A percentile compares a stretch with the other conserved stretches of the same genome.
phyloP scores from a whole-genome alignment of 1,139 yeast genomes.

The Saccharomyces hybrid region DNA sequence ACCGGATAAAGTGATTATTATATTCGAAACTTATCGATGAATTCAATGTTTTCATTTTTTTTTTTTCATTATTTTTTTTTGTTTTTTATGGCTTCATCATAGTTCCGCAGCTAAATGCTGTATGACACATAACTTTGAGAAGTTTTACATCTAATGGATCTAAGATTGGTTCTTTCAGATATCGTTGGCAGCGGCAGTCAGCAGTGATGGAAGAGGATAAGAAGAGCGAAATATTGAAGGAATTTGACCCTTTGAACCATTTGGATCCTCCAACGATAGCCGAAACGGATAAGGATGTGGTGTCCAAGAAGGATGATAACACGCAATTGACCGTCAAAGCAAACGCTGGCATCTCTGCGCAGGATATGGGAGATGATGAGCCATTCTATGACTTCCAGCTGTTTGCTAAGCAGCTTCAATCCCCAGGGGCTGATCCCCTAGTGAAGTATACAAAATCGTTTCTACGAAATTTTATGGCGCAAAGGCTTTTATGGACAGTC shows the following conservation, averaged over 20 bases:
- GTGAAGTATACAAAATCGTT: slow-evolving; percentile 80
- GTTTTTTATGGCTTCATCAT: background rate
- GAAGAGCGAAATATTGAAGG: slow-evolving; percentile 8
- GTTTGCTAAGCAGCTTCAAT: slow-evolving; percentile 64
- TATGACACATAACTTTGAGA: background rate
- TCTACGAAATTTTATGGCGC: slow-evolving; percentile 62
- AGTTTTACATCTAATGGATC: background rate
- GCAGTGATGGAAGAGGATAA: slow-evolving; percentile 3
- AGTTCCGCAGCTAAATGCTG: background rate
- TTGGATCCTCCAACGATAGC: background rate
- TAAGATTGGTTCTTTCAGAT: background rate
- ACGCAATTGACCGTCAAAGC: background rate
- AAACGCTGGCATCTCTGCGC: background rate
- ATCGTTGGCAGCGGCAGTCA: background rate
- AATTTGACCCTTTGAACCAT: slow-evolving; percentile 14
- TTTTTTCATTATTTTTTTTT: background rate
- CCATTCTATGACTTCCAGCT: slow-evolving; percentile 57
- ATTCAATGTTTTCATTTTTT: background rate
- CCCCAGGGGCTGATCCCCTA: slow-evolving; percentile 78
- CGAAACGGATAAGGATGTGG: background rate
- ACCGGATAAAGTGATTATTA: background rate
- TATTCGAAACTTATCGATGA: background rate
- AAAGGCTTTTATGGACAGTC: slow-evolving; percentile 51
- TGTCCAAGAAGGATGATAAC: background rate
- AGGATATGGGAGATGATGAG: slow-evolving; percentile 10